Percentiles rank a stretch among this genome's conserved stretches.
These are phyloP conservation scores for Hydnomerulius pinastri DNA, from an alignment of 768 basidiomycete species.

Conservation along the genomic window DNA sequence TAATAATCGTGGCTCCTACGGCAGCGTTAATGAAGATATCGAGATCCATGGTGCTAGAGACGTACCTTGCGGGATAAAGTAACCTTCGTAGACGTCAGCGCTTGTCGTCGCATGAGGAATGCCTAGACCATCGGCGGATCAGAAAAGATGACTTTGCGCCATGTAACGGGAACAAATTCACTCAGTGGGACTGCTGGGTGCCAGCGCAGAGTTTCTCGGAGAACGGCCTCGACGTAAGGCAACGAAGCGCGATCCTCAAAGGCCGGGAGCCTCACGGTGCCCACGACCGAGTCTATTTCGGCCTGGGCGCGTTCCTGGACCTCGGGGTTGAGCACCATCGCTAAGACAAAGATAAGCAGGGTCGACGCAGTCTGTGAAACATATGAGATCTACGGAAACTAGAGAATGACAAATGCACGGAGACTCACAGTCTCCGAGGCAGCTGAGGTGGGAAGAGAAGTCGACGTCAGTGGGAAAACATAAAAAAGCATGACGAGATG, in stretches of 20 bases:
- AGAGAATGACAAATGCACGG: background rate
- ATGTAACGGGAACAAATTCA: constrained; percentile 7
- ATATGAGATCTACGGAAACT: background rate
- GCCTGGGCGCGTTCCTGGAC: constrained; percentile 40
- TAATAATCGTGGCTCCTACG: constrained; percentile 30
- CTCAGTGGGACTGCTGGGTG: constrained; percentile 36
- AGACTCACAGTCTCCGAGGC: constrained; percentile 30
- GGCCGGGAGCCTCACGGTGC: constrained; percentile 30
- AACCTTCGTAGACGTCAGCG: constrained; percentile 47
- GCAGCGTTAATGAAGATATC: background rate
- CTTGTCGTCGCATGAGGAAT: constrained; percentile 37
- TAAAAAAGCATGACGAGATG: background rate
- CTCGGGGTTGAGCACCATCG: constrained; percentile 39
- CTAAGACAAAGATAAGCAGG: constrained; percentile 32
- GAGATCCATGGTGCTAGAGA: background rate
- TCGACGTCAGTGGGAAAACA: background rate
- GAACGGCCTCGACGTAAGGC: constrained; percentile 30
- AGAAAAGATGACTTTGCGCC: background rate
- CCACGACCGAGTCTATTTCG: constrained; percentile 37
- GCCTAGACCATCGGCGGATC: constrained; percentile 15
- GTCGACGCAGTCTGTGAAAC: constrained; percentile 32
- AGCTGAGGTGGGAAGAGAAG: constrained; percentile 12
- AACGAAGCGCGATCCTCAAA: constrained; percentile 30
- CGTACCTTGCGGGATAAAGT: constrained; percentile 56
- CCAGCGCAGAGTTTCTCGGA: constrained; percentile 39